Evolutionary conservation across 2,329 filamentous ascomycete species (phyloP).

Genomic region (Ceratocystis ficicola): DNA sequence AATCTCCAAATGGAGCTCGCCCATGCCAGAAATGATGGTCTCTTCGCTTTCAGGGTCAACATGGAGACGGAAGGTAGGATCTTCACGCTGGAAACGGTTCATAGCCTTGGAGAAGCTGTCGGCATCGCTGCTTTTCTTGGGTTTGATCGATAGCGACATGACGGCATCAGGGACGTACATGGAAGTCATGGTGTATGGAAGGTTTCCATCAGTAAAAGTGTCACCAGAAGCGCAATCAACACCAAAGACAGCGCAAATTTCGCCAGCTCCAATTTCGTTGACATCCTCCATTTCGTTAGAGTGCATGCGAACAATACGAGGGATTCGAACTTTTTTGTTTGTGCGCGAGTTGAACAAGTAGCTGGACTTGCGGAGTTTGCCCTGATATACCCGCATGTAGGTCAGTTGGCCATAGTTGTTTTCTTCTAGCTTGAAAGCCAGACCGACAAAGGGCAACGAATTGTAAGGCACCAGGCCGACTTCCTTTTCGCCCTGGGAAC

Average conservation of each 20-base stretch:
- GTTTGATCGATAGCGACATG: constrained; percentile 94
- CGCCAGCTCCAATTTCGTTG: constrained; percentile 78
- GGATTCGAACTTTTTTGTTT: constrained; percentile 92
- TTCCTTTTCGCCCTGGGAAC: constrained; percentile 60
- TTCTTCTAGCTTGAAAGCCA: constrained; percentile 98
- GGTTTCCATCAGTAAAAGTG: constrained; percentile 86
- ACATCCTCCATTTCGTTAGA: constrained; percentile 99
- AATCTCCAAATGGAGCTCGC: constrained; percentile 90
- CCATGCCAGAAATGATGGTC: constrained; percentile 98
- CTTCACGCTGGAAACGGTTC: constrained; percentile 95
- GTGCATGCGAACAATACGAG: constrained; percentile 97
- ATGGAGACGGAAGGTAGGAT: constrained; percentile 91
- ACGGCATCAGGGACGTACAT: constrained; percentile 98
- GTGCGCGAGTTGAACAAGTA: constrained; percentile 89
- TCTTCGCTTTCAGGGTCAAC: constrained; percentile 88
- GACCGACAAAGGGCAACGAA: constrained; percentile 80
- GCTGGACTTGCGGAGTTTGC: constrained; percentile 72
- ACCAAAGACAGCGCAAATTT: constrained; percentile 97
- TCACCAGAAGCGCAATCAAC: constrained; percentile 96
- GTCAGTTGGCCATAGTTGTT: constrained; percentile 97
- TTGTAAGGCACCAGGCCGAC: constrained; percentile 90
- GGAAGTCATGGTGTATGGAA: constrained; percentile 91
- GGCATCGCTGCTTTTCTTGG: constrained; percentile 82
- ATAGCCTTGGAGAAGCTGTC: constrained; percentile 97
- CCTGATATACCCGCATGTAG: constrained; percentile 97